phyloP scores from a whole-genome alignment of 2,329 filamentous ascomycete species.

The Peltaster fructicola region DNA sequence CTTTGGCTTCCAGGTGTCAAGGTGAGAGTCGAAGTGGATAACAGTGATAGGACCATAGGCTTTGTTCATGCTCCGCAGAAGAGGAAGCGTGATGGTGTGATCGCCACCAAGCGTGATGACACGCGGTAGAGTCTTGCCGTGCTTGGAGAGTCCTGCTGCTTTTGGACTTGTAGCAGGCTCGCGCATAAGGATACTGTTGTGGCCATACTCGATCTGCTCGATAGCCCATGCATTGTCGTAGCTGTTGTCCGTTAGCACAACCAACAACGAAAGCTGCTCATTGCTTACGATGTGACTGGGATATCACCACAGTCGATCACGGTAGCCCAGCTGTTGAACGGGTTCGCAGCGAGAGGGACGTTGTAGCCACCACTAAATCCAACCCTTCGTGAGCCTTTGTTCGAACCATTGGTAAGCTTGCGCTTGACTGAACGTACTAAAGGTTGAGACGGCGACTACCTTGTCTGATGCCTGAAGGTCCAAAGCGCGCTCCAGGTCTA shows the following conservation, averaged over 20 bases:
- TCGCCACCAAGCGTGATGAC: constrained; percentile 55
- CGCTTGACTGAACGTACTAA: constrained; percentile 42
- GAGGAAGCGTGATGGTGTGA: constrained; percentile 43
- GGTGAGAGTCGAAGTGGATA: constrained; percentile 45
- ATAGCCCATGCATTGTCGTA: constrained; percentile 73
- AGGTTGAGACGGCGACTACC: constrained; percentile 72
- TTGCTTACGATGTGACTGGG: constrained; percentile 58
- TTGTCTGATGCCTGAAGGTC: constrained; percentile 70
- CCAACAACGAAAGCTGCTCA: neutral
- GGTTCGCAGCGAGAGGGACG: constrained; percentile 61
- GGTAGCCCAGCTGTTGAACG: constrained; percentile 65
- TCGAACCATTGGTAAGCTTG: constrained; percentile 12
- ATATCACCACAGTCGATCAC: constrained; percentile 74
- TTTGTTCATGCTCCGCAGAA: constrained; percentile 40
- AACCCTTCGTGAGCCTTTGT: constrained; percentile 32
- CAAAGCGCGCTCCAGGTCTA: constrained; percentile 66
- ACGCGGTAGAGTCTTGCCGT: constrained; percentile 59
- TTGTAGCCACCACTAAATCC: constrained; percentile 66
- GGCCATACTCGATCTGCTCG: constrained; percentile 70
- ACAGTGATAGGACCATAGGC: constrained; percentile 52
- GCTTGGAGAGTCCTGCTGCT: constrained; percentile 49
- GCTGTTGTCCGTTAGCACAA: constrained; percentile 23
- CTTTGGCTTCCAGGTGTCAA: constrained; percentile 58
- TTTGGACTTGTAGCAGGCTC: constrained; percentile 50
- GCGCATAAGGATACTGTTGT: constrained; percentile 57